A percentile compares a stretch with the other conserved stretches of the same genome.
These are phyloP conservation scores for Lipomyces yamadae DNA, from an alignment of 805 yeast species.

Conservation along the genomic window DNA sequence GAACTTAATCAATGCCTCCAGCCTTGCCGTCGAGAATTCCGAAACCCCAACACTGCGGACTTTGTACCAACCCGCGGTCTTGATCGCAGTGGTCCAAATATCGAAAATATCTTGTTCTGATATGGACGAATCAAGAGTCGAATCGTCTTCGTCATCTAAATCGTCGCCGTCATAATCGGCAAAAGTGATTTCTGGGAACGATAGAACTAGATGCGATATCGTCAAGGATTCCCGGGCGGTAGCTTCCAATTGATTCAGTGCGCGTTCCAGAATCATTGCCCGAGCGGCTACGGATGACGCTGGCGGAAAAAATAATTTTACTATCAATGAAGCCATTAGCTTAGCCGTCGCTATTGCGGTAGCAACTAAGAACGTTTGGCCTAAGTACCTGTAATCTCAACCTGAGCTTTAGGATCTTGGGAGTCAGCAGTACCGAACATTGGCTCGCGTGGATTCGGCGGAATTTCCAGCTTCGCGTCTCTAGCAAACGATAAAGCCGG, in stretches of 20 bases:
- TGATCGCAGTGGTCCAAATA: conserved; percentile 37
- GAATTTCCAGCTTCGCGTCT: conserved; percentile 11
- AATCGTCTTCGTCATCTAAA: conserved; percentile 21
- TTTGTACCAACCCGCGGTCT: conserved; percentile 18
- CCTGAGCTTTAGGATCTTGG: conserved; percentile 9
- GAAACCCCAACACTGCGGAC: conserved; percentile 41
- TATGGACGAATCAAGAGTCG: conserved; percentile 1
- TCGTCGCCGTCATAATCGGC: conserved; percentile 41
- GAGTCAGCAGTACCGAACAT: conserved; percentile 17
- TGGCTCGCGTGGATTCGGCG: conserved; percentile 28
- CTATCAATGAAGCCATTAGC: conserved; percentile 13
- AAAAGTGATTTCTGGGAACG: conserved; percentile 43
- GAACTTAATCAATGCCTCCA: conserved; percentile 37
- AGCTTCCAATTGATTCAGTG: conserved; percentile 17
- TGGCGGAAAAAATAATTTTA: conserved; percentile 34
- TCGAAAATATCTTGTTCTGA: conserved; percentile 27
- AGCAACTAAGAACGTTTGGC: neutral
- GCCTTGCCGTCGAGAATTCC: conserved; percentile 41
- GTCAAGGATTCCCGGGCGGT: conserved; percentile 14
- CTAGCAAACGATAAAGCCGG: neutral
- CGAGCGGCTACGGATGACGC: conserved; percentile 16
- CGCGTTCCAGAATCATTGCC: conserved; percentile 15
- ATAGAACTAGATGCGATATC: conserved; percentile 35
- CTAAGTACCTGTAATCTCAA: conserved; percentile 24
- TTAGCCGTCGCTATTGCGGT: neutral